A percentile compares a stretch with the other conserved stretches of the same genome.
Conservation (phyloP, 306 rosid genomes). For the Dryas drummondii region DNA sequence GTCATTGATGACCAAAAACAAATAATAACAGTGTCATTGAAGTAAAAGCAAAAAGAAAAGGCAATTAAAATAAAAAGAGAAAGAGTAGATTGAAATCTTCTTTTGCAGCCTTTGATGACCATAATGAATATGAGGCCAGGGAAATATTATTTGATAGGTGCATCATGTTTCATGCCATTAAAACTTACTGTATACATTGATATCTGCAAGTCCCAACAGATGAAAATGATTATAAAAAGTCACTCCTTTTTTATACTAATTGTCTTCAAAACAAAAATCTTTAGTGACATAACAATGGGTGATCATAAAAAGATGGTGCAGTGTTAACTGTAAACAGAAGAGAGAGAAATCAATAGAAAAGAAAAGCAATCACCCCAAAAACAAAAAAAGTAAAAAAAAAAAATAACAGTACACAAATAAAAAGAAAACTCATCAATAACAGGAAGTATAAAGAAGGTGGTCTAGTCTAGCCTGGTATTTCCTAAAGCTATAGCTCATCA, state of each 20-base stretch:
- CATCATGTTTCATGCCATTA: conserved; percentile 26
- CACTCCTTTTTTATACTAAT: conserved; percentile 8
- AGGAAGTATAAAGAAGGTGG: conserved; percentile 67
- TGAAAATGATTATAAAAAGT: conserved; percentile 20
- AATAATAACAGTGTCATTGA: background rate
- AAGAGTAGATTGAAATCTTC: conserved; percentile 19
- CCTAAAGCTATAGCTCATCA: conserved; percentile 26
- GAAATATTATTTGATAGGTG: conserved; percentile 16
- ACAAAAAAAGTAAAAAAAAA: conserved; percentile 24
- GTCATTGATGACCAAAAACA: no score
- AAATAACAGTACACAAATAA: conserved; percentile 5
- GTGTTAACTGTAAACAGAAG: conserved; percentile 27
- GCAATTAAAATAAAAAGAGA: conserved; percentile 5
- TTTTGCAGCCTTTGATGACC: conserved; percentile 39
- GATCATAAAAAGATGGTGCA: conserved; percentile 26
- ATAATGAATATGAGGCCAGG: background rate
- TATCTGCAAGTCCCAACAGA: conserved; percentile 32
- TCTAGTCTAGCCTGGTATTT: conserved; percentile 39
- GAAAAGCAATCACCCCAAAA: conserved; percentile 17
- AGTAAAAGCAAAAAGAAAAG: conserved; percentile 3
- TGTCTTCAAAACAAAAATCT: conserved; percentile 9
- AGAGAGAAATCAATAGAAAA: conserved; percentile 20
- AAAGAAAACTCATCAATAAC: conserved; percentile 16
- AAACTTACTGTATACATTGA: conserved; percentile 17
- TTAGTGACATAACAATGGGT: conserved; percentile 3